A percentile compares a stretch with the other conserved stretches of the same genome.
Evolutionary conservation across 1,139 yeast species (phyloP).

Genomic region (Tardiomyces digboiensis): DNA sequence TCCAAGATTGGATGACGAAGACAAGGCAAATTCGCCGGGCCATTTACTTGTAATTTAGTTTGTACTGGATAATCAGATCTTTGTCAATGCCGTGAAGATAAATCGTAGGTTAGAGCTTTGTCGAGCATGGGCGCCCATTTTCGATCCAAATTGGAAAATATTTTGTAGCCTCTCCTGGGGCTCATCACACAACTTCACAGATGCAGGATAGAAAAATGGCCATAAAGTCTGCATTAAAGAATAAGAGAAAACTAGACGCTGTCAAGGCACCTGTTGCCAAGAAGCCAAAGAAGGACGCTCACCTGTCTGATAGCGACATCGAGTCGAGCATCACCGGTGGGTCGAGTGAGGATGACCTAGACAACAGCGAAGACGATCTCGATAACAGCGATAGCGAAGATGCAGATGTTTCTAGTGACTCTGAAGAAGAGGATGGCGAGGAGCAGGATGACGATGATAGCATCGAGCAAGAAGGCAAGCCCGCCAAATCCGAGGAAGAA

Average conservation of each 20-base stretch:
- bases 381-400: constrained; percentile 21
- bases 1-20: no score
- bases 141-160: constrained; percentile 2
- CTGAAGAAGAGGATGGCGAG: constrained; percentile 15
- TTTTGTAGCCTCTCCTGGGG: not conserved
- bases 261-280: constrained; percentile 7
- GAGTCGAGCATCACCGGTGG: constrained; percentile 1
- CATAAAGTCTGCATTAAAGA: not conserved
- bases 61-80: no score
- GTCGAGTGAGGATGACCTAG: constrained; percentile 15
- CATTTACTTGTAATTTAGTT: no score
- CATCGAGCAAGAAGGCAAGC: constrained; percentile 6
- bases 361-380: constrained; percentile 22
- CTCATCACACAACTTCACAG: not conserved
- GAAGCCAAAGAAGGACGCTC: constrained; percentile 5
- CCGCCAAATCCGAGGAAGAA: constrained; percentile 17
- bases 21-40: no score
- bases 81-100: no score
- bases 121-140: not conserved
- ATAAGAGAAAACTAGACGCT: constrained; percentile 1
- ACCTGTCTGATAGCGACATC: constrained; percentile 2
- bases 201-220: not conserved
- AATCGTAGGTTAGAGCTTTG: no score
- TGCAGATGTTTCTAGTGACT: constrained; percentile 18
- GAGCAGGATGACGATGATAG: constrained; percentile 10